Conservation (phyloP, 2,329 filamentous ascomycete species). For the Scedosporium aurantiacum region DNA sequence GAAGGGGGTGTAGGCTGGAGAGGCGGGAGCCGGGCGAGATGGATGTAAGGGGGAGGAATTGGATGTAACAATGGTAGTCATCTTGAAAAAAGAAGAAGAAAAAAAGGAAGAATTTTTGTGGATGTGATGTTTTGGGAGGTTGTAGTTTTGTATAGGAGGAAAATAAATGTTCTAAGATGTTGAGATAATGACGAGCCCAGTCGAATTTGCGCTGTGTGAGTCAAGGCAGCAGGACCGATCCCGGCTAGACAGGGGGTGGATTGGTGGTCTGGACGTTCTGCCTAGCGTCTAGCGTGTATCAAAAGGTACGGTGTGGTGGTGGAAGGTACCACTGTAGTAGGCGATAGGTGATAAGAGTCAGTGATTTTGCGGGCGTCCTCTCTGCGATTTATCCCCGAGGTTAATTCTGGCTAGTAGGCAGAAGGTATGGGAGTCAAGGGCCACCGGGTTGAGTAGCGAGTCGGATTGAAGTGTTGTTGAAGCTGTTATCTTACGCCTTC, state of each 20-base stretch:
- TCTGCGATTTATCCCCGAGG: constrained; percentile 8
- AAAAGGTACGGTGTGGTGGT: constrained; percentile 5
- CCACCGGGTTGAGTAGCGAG: background rate
- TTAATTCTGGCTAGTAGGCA: constrained; percentile 2
- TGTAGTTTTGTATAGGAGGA: background rate
- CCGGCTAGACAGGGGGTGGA: constrained; percentile 11
- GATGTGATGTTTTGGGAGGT: background rate
- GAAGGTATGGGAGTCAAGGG: constrained; percentile 1
- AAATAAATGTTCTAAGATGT: constrained; percentile 7
- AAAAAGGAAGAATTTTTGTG: background rate
- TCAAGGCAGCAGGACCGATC: constrained; percentile 17
- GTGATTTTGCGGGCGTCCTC: constrained; percentile 6
- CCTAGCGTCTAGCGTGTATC: background rate
- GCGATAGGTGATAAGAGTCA: constrained; percentile 1
- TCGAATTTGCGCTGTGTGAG: constrained; percentile 13
- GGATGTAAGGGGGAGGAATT: constrained; percentile 12
- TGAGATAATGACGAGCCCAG: constrained; percentile 7
- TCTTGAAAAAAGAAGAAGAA: constrained; percentile 3
- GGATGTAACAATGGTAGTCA: constrained; percentile 2
- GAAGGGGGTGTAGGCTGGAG: constrained; percentile 24
- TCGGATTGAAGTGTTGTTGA: background rate
- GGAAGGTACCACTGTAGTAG: background rate
- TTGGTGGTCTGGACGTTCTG: constrained; percentile 1
- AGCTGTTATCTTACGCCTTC: background rate
- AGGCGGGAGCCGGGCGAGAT: constrained; percentile 22